Conservation (phyloP, 768 basidiomycete genomes). For the Tylopilus cervinicoccineus region DNA sequence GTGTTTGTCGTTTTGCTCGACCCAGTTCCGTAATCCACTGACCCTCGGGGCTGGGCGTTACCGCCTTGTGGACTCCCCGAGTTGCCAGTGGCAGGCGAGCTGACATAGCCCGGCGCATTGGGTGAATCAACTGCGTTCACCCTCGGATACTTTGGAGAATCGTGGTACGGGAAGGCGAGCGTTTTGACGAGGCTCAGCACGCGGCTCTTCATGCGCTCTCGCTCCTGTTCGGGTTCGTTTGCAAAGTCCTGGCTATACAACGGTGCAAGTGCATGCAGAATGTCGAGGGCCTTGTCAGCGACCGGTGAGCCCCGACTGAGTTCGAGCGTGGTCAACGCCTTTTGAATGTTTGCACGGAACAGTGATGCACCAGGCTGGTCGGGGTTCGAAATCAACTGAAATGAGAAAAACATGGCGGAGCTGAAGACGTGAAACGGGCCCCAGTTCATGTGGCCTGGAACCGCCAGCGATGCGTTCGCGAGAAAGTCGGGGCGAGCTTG, state of each 20-base stretch:
- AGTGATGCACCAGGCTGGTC: constrained; percentile 75
- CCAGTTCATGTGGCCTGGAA: constrained; percentile 83
- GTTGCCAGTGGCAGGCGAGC: constrained; percentile 56
- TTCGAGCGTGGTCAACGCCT: constrained; percentile 62
- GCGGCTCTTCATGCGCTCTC: constrained; percentile 57
- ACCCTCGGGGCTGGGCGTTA: constrained; percentile 21
- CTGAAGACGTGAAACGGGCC: constrained; percentile 82
- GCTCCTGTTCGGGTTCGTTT: constrained; percentile 41
- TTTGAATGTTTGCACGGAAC: constrained; percentile 72
- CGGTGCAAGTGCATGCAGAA: constrained; percentile 67
- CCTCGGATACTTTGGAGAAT: constrained; percentile 53
- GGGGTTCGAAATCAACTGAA: constrained; percentile 77
- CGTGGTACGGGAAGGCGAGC: constrained; percentile 79
- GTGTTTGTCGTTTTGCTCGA: constrained; percentile 18
- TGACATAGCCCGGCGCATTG: constrained; percentile 39
- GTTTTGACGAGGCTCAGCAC: constrained; percentile 67
- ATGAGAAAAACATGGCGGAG: constrained; percentile 90
- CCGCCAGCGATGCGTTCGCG: constrained; percentile 60
- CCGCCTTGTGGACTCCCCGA: constrained; percentile 49
- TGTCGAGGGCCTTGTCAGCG: constrained; percentile 71
- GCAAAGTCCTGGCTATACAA: constrained; percentile 67
- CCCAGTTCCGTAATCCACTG: constrained; percentile 22
- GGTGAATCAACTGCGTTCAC: constrained; percentile 45
- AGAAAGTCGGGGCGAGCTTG: constrained; percentile 76
- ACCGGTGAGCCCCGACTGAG: constrained; percentile 60